Percentiles rank a stretch among this genome's conserved stretches.
phyloP scores from a whole-genome alignment of 1,139 yeast genomes.

The Yamadazyma spencermartinsiae region DNA sequence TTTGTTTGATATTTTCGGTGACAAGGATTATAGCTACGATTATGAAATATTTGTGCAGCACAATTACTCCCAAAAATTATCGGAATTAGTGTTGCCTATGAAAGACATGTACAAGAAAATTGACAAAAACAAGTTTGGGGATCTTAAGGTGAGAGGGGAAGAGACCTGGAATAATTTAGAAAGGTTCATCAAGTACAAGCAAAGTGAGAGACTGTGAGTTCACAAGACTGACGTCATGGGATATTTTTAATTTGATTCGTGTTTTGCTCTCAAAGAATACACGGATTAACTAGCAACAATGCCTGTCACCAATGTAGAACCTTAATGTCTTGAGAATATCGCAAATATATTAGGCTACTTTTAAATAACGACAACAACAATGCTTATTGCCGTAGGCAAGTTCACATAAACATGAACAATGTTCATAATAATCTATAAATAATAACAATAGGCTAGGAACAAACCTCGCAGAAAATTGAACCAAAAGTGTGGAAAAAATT shows the following conservation, averaged over 20 bases:
- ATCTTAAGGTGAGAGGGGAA: constrained; percentile 63
- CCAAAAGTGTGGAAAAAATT: no score
- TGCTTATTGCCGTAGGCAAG: no score
- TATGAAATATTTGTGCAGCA: constrained; percentile 61
- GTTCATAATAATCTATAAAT: no score
- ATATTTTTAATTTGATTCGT: no score
- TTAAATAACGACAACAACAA: no score
- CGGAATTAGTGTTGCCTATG: constrained; percentile 46
- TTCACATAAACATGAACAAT: no score
- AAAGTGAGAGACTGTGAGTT: constrained; percentile 16
- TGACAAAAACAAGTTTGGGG: constrained; percentile 63
- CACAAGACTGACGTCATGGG: neutral
- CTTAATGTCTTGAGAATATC: neutral
- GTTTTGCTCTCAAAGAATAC: no score
- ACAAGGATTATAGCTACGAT: constrained; percentile 66
- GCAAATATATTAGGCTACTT: no score
- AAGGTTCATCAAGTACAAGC: constrained; percentile 77
- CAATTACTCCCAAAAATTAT: constrained; percentile 47
- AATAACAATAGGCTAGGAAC: no score
- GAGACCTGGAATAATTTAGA: constrained; percentile 68
- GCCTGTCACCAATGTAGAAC: neutral
- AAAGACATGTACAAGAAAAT: constrained; percentile 59
- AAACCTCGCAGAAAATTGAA: no score
- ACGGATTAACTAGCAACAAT: no score
- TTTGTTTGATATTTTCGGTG: constrained; percentile 82